phyloP scores from a whole-genome alignment of 2,329 filamentous ascomycete genomes.

The Calonectria hongkongensis region DNA sequence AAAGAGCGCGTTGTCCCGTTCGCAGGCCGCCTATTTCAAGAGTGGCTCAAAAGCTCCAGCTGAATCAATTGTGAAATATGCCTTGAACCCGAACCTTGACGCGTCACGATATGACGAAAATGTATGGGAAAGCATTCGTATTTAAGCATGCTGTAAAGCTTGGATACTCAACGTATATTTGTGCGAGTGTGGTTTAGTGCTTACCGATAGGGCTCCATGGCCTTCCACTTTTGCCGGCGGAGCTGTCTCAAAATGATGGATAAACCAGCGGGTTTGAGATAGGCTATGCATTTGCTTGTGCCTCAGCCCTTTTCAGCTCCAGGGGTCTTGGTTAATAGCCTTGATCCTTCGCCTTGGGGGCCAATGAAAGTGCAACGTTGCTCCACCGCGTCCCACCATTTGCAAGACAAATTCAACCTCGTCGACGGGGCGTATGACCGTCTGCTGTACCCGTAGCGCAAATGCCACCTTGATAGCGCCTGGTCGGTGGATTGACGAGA shows the following conservation, averaged over 20 bases:
- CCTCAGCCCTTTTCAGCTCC: constrained; percentile 6
- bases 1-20: not conserved
- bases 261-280: not conserved
- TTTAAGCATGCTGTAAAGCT: too few species aligned
- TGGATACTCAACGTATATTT: not conserved
- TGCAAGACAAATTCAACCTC: constrained; percentile 3
- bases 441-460: not conserved
- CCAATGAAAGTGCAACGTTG: constrained; percentile 2
- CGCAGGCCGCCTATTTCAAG: not conserved
- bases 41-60: not conserved
- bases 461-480: not conserved
- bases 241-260: not conserved
- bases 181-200: not conserved
- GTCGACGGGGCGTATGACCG: not conserved
- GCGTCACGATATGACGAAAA: not conserved
- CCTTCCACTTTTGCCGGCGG: not conserved
- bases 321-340: not conserved
- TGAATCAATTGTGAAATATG: not conserved
- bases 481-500: not conserved
- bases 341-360: not conserved
- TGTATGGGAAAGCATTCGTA: not conserved
- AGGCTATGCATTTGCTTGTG: not conserved
- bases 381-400: not conserved
- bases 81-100: not conserved
- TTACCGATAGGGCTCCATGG: not conserved